Evolutionary conservation across 257 asterid species (phyloP).

Genomic region (Misopates orontium): DNA sequence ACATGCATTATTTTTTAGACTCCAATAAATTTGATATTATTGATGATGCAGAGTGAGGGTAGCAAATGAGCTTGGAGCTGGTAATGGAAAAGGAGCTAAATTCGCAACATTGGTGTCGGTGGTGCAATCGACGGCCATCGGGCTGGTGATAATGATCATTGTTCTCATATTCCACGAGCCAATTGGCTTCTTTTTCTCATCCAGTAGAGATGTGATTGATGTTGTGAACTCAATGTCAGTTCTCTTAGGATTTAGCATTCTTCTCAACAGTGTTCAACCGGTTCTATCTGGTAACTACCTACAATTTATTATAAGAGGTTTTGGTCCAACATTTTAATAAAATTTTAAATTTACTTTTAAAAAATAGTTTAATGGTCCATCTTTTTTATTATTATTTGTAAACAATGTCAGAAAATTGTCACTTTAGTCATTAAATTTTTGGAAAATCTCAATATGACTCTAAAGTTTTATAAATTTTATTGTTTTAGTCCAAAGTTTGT

Average conservation of each 20-base stretch:
- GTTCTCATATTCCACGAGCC: conserved; percentile 40
- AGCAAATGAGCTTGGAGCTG: conserved; percentile 57
- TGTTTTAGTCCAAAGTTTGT: no score
- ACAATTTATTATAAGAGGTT: no score
- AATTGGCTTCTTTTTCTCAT: conserved; percentile 46
- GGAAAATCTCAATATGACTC: no score
- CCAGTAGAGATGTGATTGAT: conserved; percentile 44
- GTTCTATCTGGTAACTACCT: conserved; percentile 48
- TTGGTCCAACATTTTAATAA: no score
- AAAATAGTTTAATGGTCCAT: no score
- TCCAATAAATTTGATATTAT: no score
- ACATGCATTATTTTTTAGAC: no score
- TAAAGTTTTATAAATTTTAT: no score
- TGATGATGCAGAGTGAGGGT: conserved; percentile 38
- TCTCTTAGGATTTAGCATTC: conserved; percentile 53
- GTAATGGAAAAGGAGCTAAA: conserved; percentile 58
- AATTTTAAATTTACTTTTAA: no score
- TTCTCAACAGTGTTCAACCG: conserved; percentile 60
- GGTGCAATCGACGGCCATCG: conserved; percentile 44
- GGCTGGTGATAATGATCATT: conserved; percentile 44
- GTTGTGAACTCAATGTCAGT: conserved; percentile 44
- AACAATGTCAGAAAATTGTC: no score
- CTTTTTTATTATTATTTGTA: no score
- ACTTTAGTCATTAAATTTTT: no score
- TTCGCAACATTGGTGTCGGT: conserved; percentile 56